Conservation (phyloP, 257 asterid species). For the Solanum phureja region DNA sequence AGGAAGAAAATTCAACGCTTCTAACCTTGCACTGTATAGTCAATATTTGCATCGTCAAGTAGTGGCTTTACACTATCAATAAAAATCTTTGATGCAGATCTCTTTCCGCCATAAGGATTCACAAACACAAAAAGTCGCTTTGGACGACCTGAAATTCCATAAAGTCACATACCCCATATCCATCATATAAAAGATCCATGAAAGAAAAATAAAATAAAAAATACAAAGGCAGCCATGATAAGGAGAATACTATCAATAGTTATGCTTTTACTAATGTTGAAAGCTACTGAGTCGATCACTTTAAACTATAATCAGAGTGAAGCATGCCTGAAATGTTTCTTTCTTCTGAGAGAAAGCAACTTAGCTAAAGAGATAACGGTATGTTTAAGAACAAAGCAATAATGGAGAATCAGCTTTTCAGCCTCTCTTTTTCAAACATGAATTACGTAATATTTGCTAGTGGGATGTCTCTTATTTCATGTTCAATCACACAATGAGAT, state of each 20-base stretch:
- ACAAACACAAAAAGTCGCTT: conserved; percentile 63
- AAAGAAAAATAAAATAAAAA: not conserved
- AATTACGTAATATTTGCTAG: not conserved
- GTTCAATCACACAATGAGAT: not conserved
- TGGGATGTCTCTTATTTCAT: not conserved
- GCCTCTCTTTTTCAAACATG: not conserved
- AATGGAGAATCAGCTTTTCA: not conserved
- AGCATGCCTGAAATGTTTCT: not conserved
- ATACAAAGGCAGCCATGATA: not conserved
- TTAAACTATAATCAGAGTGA: not conserved
- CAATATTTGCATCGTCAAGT: conserved; percentile 72
- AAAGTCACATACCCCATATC: not conserved
- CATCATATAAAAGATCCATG: not conserved
- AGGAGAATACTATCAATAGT: not conserved
- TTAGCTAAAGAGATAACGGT: not conserved
- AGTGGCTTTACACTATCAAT: conserved; percentile 64
- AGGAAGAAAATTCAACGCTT: not conserved
- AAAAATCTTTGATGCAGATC: conserved; percentile 62
- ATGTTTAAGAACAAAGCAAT: not conserved
- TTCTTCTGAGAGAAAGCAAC: not conserved
- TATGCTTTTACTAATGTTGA: not conserved
- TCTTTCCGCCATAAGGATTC: conserved; percentile 92
- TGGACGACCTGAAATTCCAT: conserved; percentile 56
- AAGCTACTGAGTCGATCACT: not conserved
- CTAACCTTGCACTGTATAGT: conserved; percentile 57